Evolutionary conservation across 2,329 filamentous ascomycete genomes (phyloP).

Genomic region (Colletotrichum navitas): DNA sequence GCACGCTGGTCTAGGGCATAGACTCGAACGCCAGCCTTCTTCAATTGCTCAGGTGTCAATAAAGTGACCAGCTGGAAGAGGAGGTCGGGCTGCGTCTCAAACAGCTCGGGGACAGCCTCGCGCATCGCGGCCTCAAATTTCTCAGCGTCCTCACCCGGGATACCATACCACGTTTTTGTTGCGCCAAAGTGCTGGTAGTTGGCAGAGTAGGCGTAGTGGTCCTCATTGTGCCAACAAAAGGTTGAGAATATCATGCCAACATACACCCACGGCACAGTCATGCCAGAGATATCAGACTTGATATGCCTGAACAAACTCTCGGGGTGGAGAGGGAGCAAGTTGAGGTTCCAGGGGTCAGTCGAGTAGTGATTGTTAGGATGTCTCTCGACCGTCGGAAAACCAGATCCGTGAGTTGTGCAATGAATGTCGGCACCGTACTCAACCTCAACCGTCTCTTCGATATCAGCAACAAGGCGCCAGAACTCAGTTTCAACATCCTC

Average conservation of each 20-base stretch:
- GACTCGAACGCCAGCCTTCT: slow-evolving; percentile 91
- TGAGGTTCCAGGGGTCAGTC: slow-evolving; percentile 95
- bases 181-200: slow-evolving; percentile 99
- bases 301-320: slow-evolving; percentile 97
- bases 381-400: slow-evolving; percentile 93
- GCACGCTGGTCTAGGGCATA: slow-evolving; percentile 97
- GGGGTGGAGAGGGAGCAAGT: slow-evolving; percentile 87
- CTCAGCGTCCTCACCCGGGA: slow-evolving; percentile 91
- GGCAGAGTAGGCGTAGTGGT: slow-evolving; percentile 96
- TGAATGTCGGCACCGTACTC: slow-evolving; percentile 99
- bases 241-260: slow-evolving; percentile 99
- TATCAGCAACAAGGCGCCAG: slow-evolving; percentile 92
- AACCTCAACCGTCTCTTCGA: slow-evolving; percentile 96
- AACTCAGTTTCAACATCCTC: slow-evolving; percentile 98
- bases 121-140: slow-evolving; percentile 97
- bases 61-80: slow-evolving; percentile 98
- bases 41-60: slow-evolving; percentile 90
- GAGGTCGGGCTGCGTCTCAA: slow-evolving; percentile 96
- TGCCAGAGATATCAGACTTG: slow-evolving; percentile 97
- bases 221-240: slow-evolving; percentile 99
- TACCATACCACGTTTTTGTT: slow-evolving; percentile 99
- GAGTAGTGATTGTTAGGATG: slow-evolving; percentile 90
- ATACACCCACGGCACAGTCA: slow-evolving; percentile 99
- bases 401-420: slow-evolving; percentile 96
- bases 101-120: slow-evolving; percentile 93